Evolutionary conservation across 306 rosid species (phyloP).

Genomic region (Datisca glomerata): DNA sequence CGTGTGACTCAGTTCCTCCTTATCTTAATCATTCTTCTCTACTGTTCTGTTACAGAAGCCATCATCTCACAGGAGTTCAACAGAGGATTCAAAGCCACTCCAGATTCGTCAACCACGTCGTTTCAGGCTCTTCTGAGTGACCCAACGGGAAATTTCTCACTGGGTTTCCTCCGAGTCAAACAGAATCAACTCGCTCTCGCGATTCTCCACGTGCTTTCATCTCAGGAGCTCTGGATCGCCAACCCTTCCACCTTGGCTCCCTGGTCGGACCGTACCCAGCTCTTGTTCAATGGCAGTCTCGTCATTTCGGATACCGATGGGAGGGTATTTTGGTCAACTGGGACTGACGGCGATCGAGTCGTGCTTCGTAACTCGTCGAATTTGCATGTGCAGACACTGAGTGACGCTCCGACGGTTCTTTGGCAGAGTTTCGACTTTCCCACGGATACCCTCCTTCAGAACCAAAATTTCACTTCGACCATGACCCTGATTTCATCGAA

Average conservation of each 20-base stretch:
- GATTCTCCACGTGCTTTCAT: slow-evolving; percentile 54
- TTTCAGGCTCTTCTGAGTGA: slow-evolving; percentile 62
- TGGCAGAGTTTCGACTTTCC: slow-evolving; percentile 85
- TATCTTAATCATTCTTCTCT: slow-evolving; percentile 11
- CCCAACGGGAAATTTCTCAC: slow-evolving; percentile 43
- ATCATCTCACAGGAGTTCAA: slow-evolving; percentile 21
- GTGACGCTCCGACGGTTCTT: slow-evolving; percentile 5
- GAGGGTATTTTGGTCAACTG: slow-evolving; percentile 52
- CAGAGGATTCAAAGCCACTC: slow-evolving; percentile 40
- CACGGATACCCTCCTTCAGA: slow-evolving; percentile 50
- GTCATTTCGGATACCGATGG: slow-evolving; percentile 33
- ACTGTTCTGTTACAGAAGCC: slow-evolving; percentile 3
- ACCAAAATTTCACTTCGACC: slow-evolving; percentile 46
- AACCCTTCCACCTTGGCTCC: slow-evolving; percentile 21
- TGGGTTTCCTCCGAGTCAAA: slow-evolving; percentile 65
- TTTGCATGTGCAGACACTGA: slow-evolving; percentile 23
- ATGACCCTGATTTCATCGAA: slow-evolving; percentile 39
- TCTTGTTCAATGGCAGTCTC: slow-evolving; percentile 68
- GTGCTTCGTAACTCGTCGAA: slow-evolving; percentile 59
- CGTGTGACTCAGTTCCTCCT: slow-evolving; percentile 10
- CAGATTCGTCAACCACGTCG: slow-evolving; percentile 27
- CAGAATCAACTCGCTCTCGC: slow-evolving; percentile 41
- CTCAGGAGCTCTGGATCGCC: slow-evolving; percentile 56
- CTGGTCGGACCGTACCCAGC: slow-evolving; percentile 47
- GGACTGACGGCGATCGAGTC: slow-evolving; percentile 26